Evolutionary conservation across 257 asterid genomes (phyloP), one percentile per base, ranked within the genome.

Genomic region (Ehretia macrophylla): DNA sequence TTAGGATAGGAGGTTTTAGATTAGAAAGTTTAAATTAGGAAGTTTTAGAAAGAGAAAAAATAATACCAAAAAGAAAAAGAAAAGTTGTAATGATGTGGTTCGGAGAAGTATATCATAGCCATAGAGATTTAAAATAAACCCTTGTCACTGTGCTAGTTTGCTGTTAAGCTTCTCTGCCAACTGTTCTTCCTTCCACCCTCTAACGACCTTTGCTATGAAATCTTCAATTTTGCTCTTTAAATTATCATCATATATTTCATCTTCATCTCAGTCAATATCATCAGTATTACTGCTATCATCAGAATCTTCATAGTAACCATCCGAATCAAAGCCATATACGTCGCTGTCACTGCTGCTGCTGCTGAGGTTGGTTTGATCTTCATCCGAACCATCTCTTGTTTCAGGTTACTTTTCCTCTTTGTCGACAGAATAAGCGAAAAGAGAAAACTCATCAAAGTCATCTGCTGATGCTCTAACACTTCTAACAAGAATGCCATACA

Each of bases 131-230:
- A 27, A 27, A 27, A 27, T 27, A 27, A 4, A 47, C 52, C 13
- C 21, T 16, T 47, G 17, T 49, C 23, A 49, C 27, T 49, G 54
- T 49, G 9, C 58, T 38, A 47, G 20, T 39, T 20, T 20, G 68
- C 52, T 59, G 13, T 55, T 5, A 47, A 59, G 68, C n/a, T 67
- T 19, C 10, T 75, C 80, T 63, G 49, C 59, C 67, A 64, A 32
- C 16, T 27, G 42, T 59, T 76, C 81, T 60, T 68, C 67, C 22
- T 62, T 68, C 81, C 81, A 76, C 16, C 72, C 58, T 6, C 8
- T 57, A 10, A 65, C 64, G 20, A 62, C 60, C 66, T 68, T 68
- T 16, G 64, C 75, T 49, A 76, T 76, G 56, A 76, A 76, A 20
- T 64, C 75, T 52, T 76, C 81, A 60, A 51, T 53, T 52, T 72